Percentiles rank a stretch among this genome's conserved stretches.
Conservation (phyloP, 2,329 filamentous ascomycete species). For the Fusarium xylarioides region DNA sequence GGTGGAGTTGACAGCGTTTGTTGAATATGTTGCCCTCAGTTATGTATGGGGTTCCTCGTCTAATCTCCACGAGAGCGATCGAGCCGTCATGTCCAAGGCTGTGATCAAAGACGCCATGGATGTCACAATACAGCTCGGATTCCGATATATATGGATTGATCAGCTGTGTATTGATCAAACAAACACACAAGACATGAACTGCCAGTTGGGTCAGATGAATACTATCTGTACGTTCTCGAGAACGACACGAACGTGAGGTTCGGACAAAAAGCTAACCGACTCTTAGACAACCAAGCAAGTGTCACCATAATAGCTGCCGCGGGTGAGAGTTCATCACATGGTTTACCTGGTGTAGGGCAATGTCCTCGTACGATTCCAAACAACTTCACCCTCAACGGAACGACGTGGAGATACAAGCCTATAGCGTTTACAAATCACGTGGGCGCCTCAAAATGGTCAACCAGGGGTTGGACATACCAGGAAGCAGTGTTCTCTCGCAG, state of each 20-base stretch:
- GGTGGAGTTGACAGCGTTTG: fast-evolving
- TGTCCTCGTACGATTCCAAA: fast-evolving
- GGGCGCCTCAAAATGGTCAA: neutral
- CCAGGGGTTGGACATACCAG: neutral
- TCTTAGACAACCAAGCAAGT: neutral
- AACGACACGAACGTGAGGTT: fast-evolving
- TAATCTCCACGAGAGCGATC: neutral
- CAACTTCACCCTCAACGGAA: neutral
- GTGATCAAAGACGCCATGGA: neutral
- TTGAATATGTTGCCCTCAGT: neutral
- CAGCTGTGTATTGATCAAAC: neutral
- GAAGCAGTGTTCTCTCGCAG: neutral
- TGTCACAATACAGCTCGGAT: fast-evolving
- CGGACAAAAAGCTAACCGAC: fast-evolving
- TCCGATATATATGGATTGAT: neutral
- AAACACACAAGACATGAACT: neutral
- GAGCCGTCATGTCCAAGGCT: fast-evolving
- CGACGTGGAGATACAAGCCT: neutral
- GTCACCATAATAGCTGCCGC: neutral
- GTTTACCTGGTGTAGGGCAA: neutral
- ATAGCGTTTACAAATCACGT: neutral
- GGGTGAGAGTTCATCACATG: fast-evolving
- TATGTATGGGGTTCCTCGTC: neutral
- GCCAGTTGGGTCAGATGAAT: neutral
- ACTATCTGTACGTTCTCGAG: neutral